These are phyloP conservation scores for Meira nashicola DNA, from an alignment of 1,284 basidiomycete genomes.

Conservation along the genomic window DNA sequence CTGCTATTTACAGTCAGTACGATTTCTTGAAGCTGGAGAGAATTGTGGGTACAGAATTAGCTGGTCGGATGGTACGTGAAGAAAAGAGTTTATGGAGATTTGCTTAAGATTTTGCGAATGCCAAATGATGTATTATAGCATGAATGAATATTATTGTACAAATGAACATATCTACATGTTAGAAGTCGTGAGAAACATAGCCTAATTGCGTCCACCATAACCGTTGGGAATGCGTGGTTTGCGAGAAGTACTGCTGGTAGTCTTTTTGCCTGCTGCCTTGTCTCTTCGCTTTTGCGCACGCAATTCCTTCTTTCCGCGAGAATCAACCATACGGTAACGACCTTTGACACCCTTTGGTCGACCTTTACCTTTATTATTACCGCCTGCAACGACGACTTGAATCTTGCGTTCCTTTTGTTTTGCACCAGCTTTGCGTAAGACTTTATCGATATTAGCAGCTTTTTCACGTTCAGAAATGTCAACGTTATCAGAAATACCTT, in stretches of 20 bases:
- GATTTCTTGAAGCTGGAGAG: conserved; percentile 81
- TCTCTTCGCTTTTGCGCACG: conserved; percentile 44
- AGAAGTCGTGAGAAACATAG: too few species aligned
- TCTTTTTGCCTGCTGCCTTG: conserved; percentile 50
- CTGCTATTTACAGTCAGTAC: conserved; percentile 75
- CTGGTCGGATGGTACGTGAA: conserved; percentile 34
- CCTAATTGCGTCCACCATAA: conserved; percentile 14
- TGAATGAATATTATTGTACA: too few species aligned
- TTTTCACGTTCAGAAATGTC: conserved; percentile 78
- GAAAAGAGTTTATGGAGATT: conserved; percentile 40
- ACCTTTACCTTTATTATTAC: conserved; percentile 83
- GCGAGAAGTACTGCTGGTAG: conserved; percentile 20
- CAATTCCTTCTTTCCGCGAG: conserved; percentile 51
- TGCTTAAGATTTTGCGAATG: conserved; percentile 25
- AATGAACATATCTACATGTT: too few species aligned
- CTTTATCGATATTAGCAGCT: conserved; percentile 83
- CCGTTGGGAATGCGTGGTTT: conserved; percentile 33
- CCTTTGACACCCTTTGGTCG: conserved; percentile 92
- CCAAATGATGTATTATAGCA: neutral
- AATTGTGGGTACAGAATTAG: conserved; percentile 59
- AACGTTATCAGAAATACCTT: conserved; percentile 81
- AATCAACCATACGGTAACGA: conserved; percentile 54
- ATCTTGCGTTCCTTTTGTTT: conserved; percentile 67
- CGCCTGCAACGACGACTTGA: conserved; percentile 85
- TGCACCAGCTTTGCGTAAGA: conserved; percentile 67